These are phyloP conservation scores for Smithsoniella earleae DNA, from an alignment of 163 green algal species.

Conservation along the genomic window DNA sequence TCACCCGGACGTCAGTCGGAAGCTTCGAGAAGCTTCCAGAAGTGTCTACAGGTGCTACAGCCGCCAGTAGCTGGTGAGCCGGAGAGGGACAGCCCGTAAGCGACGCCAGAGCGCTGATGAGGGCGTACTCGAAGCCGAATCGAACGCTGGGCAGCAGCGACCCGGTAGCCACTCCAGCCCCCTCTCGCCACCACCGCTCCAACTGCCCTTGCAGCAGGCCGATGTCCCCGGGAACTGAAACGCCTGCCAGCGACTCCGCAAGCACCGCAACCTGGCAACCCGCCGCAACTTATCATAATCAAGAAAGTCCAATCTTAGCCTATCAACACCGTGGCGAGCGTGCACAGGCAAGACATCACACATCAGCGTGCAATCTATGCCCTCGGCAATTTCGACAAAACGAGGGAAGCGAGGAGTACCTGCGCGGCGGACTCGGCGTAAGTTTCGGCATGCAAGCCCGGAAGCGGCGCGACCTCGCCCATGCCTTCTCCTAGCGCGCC, in stretches of 20 bases:
- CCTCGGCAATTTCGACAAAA: too few relatives aligned
- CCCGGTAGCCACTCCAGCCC: constrained; percentile 32
- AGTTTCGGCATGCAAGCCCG: constrained; percentile 73
- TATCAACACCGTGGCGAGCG: too few relatives aligned
- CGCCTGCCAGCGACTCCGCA: constrained; percentile 29
- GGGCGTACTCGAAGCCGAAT: constrained; percentile 62
- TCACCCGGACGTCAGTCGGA: too few relatives aligned
- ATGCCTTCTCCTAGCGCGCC: constrained; percentile 36
- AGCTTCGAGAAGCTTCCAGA: too few relatives aligned
- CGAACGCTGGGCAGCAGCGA: constrained; percentile 49
- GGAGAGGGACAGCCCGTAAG: too few relatives aligned
- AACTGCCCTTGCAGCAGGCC: constrained; percentile 48
- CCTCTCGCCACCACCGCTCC: constrained; percentile 46
- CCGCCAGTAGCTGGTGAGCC: too few relatives aligned
- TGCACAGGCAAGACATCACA: too few relatives aligned
- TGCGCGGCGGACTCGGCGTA: constrained; percentile 55
- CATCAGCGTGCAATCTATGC: too few relatives aligned
- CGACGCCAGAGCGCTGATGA: constrained; percentile 66
- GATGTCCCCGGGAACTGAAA: constrained; percentile 37
- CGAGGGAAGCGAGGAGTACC: too few relatives aligned
- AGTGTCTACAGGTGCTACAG: too few relatives aligned
- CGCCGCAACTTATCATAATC: too few relatives aligned
- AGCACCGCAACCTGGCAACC: constrained; percentile 36
- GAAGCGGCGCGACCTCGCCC: constrained; percentile 76
- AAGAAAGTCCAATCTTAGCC: too few relatives aligned